Base-by-base conservation (phyloP, 345 rosid species). In the Streptanthus diversifolius region DNA sequence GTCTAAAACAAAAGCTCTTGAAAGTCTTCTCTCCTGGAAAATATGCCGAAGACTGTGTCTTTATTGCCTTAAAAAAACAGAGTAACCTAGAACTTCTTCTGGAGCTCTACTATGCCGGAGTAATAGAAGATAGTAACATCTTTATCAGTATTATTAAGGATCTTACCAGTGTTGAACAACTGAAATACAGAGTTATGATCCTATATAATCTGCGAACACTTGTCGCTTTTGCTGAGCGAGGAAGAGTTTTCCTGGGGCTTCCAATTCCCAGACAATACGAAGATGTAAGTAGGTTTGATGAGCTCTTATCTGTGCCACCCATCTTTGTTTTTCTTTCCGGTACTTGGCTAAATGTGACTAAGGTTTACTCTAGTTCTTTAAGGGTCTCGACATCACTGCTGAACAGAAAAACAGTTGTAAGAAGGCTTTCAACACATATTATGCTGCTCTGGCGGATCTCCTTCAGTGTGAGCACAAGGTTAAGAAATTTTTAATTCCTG, bases 151-250 rank as follows among this genome's bases (percentile, higher is more conserved):
- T 95, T 61, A 82, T 90, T 14, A 95, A 90, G 84, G 97, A 95
- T 79, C 90, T 90, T 79, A 82, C 92, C 21, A 83, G 88, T 77
- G 27, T 61, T 44, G 99, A 93, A 73, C 85, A 85, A 71, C 73
- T 91, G 75, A 95, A 86, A 80, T 97, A 95, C 78, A 83, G 93
- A 52, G 99, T 88, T 84, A 64, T 86, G 25, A 89, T 97, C 71
- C 99, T 43, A 84, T 93, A 64, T 30, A 91, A 95, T 80, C 74
- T 91, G 77, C 86, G 96, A 51, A 91, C 89, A 66, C 95, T 95
- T 63, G 87, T 89, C 66, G 85, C 91, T 85, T 95, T 95, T 83
- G 96, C 96, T 82, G 84, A 95, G 47, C 99, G 91, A 88, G 99
- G 93, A 54, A 86, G 97, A 84, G 80, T 87, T 39, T 91, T 95